Evolutionary conservation across 2,329 filamentous ascomycete species (phyloP).

Genomic region (Aphanoascus verrucosus): DNA sequence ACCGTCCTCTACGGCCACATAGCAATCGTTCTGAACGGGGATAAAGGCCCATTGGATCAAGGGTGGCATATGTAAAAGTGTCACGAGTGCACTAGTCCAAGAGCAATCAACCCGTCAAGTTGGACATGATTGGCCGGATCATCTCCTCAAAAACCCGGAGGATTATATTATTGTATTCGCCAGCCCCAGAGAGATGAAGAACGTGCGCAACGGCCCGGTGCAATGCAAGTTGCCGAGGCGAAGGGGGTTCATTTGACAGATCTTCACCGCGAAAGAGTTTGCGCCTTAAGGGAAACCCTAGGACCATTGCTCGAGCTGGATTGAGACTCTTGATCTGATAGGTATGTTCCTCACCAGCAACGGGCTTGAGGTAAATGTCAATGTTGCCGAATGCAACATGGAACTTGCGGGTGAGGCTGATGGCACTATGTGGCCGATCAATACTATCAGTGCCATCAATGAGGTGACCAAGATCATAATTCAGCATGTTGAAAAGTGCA

Average conservation of each 20-base stretch:
- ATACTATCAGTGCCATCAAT: conserved; percentile 33
- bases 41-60: conserved; percentile 14
- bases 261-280: conserved; percentile 21
- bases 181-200: conserved; percentile 20
- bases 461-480: conserved; percentile 26
- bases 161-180: conserved; percentile 24
- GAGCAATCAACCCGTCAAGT: conserved; percentile 14
- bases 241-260: conserved; percentile 20
- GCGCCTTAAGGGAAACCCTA: conserved; percentile 19
- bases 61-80: conserved; percentile 13
- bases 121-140: no score
- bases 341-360: conserved; percentile 18
- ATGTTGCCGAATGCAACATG: conserved; percentile 16
- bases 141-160: conserved; percentile 20
- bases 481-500: conserved; percentile 35
- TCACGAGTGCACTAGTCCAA: conserved; percentile 12
- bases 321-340: conserved; percentile 20
- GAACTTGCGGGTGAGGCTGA: not conserved
- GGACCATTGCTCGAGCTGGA: not conserved
- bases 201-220: conserved; percentile 9
- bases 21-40: conserved; percentile 3
- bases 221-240: not conserved
- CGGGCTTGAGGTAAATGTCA: conserved; percentile 22
- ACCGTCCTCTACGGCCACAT: not conserved
- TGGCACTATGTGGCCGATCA: conserved; percentile 14